These are phyloP conservation scores for Waltiozyma sp. DNA, from an alignment of 1,139 yeast species.

Conservation along the genomic window DNA sequence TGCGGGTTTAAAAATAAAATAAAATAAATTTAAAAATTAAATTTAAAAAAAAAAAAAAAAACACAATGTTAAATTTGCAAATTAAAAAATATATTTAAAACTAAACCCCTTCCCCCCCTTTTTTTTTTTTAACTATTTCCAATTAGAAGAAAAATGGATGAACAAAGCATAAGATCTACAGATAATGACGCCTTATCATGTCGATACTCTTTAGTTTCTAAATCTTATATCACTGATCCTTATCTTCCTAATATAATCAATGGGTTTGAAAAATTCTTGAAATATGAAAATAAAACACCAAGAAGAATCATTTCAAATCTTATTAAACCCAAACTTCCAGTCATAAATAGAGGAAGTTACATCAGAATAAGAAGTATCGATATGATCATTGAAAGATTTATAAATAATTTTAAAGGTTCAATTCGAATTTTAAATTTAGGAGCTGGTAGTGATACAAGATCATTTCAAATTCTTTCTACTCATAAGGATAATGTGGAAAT, in stretches of 20 bases:
- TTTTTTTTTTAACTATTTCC: no score
- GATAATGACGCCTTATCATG: slow-evolving; percentile 82
- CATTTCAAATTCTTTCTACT: slow-evolving; percentile 35
- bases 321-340: slow-evolving; percentile 51
- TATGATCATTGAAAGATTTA: slow-evolving; percentile 37
- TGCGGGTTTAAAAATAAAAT: no score
- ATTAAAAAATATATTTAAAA: no score
- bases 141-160: no score
- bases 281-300: slow-evolving; percentile 20
- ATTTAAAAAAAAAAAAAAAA: no score
- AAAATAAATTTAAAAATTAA: no score
- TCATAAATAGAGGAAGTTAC: slow-evolving; percentile 77
- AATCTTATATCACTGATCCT: slow-evolving; percentile 47
- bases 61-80: no score
- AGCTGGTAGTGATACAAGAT: slow-evolving; percentile 92
- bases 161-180: slow-evolving; percentile 43
- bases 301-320: slow-evolving; percentile 31
- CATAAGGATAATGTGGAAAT: slow-evolving; percentile 24
- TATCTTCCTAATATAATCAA: slow-evolving; percentile 32
- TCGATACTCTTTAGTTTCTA: slow-evolving; percentile 45
- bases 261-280: slow-evolving; percentile 15
- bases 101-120: no score
- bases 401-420: slow-evolving; percentile 22
- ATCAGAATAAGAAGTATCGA: slow-evolving; percentile 61
- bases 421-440: slow-evolving; percentile 73